Conservation (phyloP, 495 filamentous ascomycete genomes). For the Neurospora sp. region DNA sequence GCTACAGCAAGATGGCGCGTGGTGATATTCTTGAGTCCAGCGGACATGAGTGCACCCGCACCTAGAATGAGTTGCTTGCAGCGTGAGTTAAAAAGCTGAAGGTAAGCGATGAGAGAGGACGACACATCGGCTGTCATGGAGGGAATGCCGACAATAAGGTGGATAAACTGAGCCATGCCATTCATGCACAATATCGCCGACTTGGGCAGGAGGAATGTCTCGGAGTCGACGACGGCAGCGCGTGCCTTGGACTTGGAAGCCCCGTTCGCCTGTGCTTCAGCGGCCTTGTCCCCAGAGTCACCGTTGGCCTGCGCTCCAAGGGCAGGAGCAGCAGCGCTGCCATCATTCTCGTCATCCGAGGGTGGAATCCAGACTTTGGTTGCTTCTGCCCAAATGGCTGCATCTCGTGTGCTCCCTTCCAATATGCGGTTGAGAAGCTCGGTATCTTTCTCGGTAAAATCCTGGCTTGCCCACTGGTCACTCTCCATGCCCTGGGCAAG, state of each 20-base stretch:
- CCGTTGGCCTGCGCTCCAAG: slow-evolving; percentile 14
- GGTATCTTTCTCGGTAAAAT: slow-evolving; percentile 63
- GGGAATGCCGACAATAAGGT: slow-evolving; percentile 73
- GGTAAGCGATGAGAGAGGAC: slow-evolving; percentile 48
- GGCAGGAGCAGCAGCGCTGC: slow-evolving; percentile 1
- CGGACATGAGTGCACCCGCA: slow-evolving; percentile 82
- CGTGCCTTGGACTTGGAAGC: slow-evolving; percentile 54
- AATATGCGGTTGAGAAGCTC: slow-evolving; percentile 57
- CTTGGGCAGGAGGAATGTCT: slow-evolving; percentile 75
- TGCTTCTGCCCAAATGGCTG: slow-evolving; percentile 58
- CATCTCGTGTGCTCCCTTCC: slow-evolving; percentile 69
- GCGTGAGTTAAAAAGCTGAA: slow-evolving; percentile 88
- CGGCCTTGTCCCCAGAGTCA: slow-evolving; percentile 5
- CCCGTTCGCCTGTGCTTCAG: slow-evolving; percentile 37
- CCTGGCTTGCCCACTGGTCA: slow-evolving; percentile 82
- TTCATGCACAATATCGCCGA: slow-evolving; percentile 69
- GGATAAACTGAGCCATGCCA: slow-evolving; percentile 72
- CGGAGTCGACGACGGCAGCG: slow-evolving; percentile 70
- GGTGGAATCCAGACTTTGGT: slow-evolving; percentile 62
- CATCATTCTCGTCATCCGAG: slow-evolving; percentile 25
- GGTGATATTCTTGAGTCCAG: slow-evolving; percentile 90
- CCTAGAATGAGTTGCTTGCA: slow-evolving; percentile 91
- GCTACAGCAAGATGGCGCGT: slow-evolving; percentile 92
- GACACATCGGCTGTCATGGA: slow-evolving; percentile 80
- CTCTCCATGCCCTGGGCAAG: slow-evolving; percentile 79